Evolutionary conservation across 345 rosid genomes (phyloP).

Genomic region (Toxicodendron radicans): DNA sequence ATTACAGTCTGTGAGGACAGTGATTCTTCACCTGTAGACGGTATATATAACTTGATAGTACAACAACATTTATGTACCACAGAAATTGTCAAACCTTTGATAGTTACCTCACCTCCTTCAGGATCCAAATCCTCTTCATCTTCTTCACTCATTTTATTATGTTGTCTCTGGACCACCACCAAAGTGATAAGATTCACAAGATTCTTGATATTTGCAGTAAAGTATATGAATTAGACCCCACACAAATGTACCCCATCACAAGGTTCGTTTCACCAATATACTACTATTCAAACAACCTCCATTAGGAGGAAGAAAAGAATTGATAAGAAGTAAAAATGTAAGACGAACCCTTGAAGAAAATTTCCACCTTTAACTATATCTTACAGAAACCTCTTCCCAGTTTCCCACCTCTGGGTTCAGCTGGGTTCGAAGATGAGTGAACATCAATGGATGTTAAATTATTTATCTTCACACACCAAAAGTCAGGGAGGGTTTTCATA

Average conservation of each 20-base stretch:
- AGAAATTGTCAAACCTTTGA: too few relatives aligned
- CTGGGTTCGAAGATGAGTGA: constrained; percentile 7
- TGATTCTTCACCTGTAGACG: background rate
- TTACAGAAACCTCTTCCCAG: background rate
- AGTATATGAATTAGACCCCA: background rate
- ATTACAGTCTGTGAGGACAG: background rate
- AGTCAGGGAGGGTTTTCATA: background rate
- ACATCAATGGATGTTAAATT: constrained; percentile 13
- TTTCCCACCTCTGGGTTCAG: background rate
- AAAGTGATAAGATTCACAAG: background rate
- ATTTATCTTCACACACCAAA: constrained; percentile 2
- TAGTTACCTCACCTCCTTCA: background rate
- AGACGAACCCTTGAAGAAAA: background rate
- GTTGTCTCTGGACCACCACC: too few relatives aligned
- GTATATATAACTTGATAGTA: too few relatives aligned
- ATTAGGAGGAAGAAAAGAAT: background rate
- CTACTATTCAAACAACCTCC: background rate
- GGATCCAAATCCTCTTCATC: background rate
- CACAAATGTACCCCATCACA: background rate
- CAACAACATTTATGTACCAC: too few relatives aligned
- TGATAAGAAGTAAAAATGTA: too few relatives aligned
- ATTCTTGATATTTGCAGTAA: background rate
- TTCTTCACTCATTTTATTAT: too few relatives aligned
- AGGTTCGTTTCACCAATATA: background rate
- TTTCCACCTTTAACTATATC: background rate